phyloP scores from a whole-genome alignment of 2,329 filamentous ascomycete species.

The Venturia nashicola region DNA sequence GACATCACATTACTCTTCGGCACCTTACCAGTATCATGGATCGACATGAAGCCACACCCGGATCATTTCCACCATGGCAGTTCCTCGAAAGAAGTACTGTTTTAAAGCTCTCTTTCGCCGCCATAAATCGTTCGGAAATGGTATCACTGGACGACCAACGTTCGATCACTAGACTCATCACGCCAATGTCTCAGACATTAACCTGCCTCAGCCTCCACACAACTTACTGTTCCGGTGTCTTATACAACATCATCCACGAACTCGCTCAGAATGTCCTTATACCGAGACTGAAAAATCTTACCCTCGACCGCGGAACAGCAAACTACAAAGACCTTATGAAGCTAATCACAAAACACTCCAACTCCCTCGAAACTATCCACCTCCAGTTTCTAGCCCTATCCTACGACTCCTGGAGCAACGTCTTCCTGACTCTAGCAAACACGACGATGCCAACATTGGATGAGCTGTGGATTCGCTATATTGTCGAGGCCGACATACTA shows the following conservation, averaged over 20 bases:
- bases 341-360: not conserved
- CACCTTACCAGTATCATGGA: not conserved
- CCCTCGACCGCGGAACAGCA: not conserved
- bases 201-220: not conserved
- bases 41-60: not conserved
- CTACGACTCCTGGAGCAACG: not conserved
- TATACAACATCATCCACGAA: not conserved
- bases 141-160: not conserved
- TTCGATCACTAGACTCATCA: not conserved
- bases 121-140: not conserved
- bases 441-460: not conserved
- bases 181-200: not conserved
- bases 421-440: not conserved
- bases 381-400: not conserved
- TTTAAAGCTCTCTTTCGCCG: not conserved
- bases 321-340: not conserved
- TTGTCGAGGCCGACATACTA: not conserved
- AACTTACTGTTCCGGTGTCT: not conserved
- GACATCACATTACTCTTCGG: not conserved
- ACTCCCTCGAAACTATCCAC: not conserved
- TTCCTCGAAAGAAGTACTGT: not conserved
- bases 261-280: not conserved
- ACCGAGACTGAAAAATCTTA: not conserved
- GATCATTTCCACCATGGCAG: not conserved
- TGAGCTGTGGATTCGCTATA: not conserved